Base-by-base conservation (phyloP, 495 filamentous ascomycete genomes). In the Aspergillus diversus region DNA sequence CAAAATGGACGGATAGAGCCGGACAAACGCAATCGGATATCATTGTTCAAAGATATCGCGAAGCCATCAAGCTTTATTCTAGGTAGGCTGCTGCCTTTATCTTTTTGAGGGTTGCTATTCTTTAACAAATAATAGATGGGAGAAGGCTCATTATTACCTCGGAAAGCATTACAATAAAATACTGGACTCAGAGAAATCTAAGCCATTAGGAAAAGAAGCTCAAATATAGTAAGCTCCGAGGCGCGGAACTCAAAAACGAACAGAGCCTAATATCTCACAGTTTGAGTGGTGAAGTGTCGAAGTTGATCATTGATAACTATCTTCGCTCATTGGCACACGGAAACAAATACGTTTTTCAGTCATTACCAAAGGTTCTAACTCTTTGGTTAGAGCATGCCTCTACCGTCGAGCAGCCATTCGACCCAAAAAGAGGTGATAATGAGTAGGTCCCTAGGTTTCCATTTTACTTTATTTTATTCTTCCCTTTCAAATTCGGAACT, bases 131-230 rank as follows among this genome's bases (percentile, higher is more conserved):
- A 35, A 13, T 50, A 88, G 86, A 63, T 99, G 93, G 93, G 96
- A 99, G 68, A 97, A 97, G 76, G 93, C 91, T 0, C 91, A 97
- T 72, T 98, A 97, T 73, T 96, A 97, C 75, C 83, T 99, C 16
- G 95, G 95, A 12, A 94, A 93, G 60, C 91, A 98, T 75, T 99
- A 98, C 81, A 96, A 97, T 71, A 99, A 97, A 71, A 84, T 98
- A 15, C 81, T 97, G 17, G 93, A 98, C 66, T 90, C 91, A 0
- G 92, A 98, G 70, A 94, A 90, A 71, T 80, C 82, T 8, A 85
- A 97, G 48, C 86, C 89, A 8, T 81, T 85, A 39, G 83, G 85
- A 13, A 92, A 86, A 67, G 85, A 88, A 69, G 82, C 80, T 32
- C 72, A 80, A 31, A 73, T 77, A 33, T 89, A 82, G 78, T 81